These are phyloP conservation scores for Fusarium pseudoanthophilum DNA, from an alignment of 2,329 filamentous ascomycete species.

Conservation along the genomic window DNA sequence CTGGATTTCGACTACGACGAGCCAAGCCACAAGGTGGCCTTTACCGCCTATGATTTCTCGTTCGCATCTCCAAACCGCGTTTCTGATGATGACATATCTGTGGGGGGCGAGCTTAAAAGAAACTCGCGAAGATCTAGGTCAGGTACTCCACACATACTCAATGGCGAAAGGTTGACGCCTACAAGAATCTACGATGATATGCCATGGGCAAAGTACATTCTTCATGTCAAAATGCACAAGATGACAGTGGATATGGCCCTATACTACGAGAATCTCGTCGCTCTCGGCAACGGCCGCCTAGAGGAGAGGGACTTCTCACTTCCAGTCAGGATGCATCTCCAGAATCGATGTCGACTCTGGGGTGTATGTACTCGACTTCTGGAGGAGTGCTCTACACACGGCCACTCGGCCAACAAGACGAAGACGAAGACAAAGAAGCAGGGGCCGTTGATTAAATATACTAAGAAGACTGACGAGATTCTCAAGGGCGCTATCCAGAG, in stretches of 20 bases:
- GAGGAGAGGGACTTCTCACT: background rate
- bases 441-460: fast-evolving
- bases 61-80: background rate
- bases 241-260: background rate
- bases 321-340: background rate
- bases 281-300: background rate
- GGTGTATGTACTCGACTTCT: background rate
- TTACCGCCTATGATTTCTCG: background rate
- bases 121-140: background rate
- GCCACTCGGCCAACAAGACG: background rate
- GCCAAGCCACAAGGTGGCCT: background rate
- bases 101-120: background rate
- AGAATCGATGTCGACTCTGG: background rate
- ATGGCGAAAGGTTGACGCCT: background rate
- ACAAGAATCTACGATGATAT: background rate
- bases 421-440: background rate
- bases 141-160: background rate
- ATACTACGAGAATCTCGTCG: background rate
- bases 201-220: background rate
- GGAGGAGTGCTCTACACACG: background rate
- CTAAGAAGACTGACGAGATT: background rate
- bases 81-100: background rate
- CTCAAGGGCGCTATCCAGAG: background rate
- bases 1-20: background rate
- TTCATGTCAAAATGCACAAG: fast-evolving